Base-by-base conservation (phyloP, 108 stramenopile genomes). In the Cyclotella atomus region DNA sequence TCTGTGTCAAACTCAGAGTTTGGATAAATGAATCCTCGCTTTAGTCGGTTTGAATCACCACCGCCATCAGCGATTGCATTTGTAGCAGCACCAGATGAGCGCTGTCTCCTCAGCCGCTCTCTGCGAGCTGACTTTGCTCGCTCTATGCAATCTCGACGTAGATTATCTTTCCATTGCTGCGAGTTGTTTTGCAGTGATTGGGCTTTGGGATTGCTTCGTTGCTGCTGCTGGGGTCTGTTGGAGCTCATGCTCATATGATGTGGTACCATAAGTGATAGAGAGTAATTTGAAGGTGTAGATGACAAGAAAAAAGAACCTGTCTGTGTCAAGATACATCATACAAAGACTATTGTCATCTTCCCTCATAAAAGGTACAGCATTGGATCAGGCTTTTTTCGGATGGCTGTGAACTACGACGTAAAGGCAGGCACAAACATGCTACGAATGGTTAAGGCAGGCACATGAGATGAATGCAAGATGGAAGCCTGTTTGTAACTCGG, bases 91-190 rank as follows among this genome's bases (percentile, higher is more conserved):
- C 30, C 20, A 19, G 2, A 5, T 21, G 24, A 21, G 16, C 60
- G 36, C 23, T 41, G 60, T 38, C 60, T 41, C 41, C 10, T 44
- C 4, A 63, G 43, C 0, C 71, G 47, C 19, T 63, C 61, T 16
- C 20, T 72, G 32, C 71, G 19, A 12, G 71, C 71, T 32, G 59
- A 17, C 35, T 72, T 72, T 3, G 59, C 71, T 35, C 71, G 60
- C 44, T 72, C 35, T 50, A 72, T 30, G 36, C 61, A 72, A 15
- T 36, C 49, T 63, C 29, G 33, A 17, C 71, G 71, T 41, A 72
- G 17, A 35, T 50, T 24, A 5, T 62, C 71, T 21, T 57, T 57
- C 56, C 56, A 57, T 57, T 30, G 28, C 20, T 8, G 56, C 1
- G 56, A 57, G 32, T 57, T 57, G 2, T 2, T 3, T 57, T 30